phyloP scores from a whole-genome alignment of 768 basidiomycete species.

The Tephrocybe rancida region DNA sequence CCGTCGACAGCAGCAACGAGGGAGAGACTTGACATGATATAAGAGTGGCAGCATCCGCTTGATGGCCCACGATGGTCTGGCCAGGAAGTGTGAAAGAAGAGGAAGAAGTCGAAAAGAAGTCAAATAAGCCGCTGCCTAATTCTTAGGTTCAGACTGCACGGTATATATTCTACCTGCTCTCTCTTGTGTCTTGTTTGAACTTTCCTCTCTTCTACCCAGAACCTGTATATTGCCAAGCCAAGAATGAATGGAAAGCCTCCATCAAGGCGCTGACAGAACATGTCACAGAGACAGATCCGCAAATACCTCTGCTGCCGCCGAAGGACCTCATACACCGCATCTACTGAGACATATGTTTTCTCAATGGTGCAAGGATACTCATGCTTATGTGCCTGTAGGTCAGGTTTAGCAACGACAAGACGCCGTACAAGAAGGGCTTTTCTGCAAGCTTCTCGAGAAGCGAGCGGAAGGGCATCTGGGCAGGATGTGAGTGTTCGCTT shows the following conservation, averaged over 20 bases:
- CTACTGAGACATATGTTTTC: constrained; percentile 75
- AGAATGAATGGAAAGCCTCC: constrained; percentile 89
- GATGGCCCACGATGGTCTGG: too few species aligned
- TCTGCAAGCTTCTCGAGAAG: constrained; percentile 87
- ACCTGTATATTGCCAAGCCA: constrained; percentile 77
- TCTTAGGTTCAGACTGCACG: constrained; percentile 85
- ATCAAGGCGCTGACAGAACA: constrained; percentile 69
- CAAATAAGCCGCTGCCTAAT: too few species aligned
- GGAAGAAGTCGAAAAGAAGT: too few species aligned
- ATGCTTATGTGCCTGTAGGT: constrained; percentile 44
- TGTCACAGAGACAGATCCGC: constrained; percentile 72
- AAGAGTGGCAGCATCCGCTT: too few species aligned
- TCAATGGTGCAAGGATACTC: neutral
- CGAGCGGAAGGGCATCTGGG: constrained; percentile 90
- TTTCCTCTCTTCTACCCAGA: constrained; percentile 42
- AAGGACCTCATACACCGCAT: constrained; percentile 93
- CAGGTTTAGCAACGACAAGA: constrained; percentile 92
- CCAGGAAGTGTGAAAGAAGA: too few species aligned
- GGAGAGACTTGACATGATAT: too few species aligned
- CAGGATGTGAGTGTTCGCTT: constrained; percentile 64
- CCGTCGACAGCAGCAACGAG: too few species aligned
- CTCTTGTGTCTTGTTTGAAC: neutral
- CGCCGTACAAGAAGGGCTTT: constrained; percentile 87
- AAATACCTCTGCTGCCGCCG: constrained; percentile 86
- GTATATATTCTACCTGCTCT: constrained; percentile 34